A percentile compares a stretch with the other conserved stretches of the same genome.
Conservation (phyloP, 2,329 filamentous ascomycete genomes). For the Drechslerella stenobrocha region DNA sequence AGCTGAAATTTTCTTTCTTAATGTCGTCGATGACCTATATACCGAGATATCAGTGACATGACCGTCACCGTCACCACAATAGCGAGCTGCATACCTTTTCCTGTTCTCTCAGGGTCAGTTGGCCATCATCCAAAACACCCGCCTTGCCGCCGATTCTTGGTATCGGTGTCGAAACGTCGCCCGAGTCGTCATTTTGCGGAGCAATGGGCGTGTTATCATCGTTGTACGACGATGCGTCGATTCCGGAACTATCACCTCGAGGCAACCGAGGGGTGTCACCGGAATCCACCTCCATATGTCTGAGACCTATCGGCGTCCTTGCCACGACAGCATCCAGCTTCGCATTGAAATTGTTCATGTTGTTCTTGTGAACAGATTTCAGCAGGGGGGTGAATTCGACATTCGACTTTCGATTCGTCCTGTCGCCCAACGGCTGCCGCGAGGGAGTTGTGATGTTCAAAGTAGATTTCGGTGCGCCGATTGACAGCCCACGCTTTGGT, state of each 20-base stretch:
- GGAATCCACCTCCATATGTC: conserved; percentile 64
- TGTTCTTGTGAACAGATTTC: conserved; percentile 72
- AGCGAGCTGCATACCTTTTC: conserved; percentile 68
- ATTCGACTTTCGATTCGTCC: conserved; percentile 34
- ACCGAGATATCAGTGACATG: conserved; percentile 7
- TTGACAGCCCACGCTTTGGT: conserved; percentile 25
- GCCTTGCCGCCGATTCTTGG: conserved; percentile 67
- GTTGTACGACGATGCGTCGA: conserved; percentile 65
- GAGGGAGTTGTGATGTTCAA: conserved; percentile 44
- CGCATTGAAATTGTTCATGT: conserved; percentile 66
- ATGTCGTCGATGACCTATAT: conserved; percentile 78
- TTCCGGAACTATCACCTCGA: conserved; percentile 69
- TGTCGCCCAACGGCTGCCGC: conserved; percentile 28
- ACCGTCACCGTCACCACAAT: conserved; percentile 7
- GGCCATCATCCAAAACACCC: conserved; percentile 77
- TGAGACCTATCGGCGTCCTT: conserved; percentile 71
- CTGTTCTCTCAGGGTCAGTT: conserved; percentile 88
- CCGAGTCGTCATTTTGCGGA: conserved; percentile 71
- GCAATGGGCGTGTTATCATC: conserved; percentile 73
- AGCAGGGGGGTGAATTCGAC: conserved; percentile 89
- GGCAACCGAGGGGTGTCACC: conserved; percentile 73
- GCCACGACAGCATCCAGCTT: conserved; percentile 64
- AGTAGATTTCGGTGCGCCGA: conserved; percentile 32
- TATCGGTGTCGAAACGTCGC: conserved; percentile 79
- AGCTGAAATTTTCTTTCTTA: conserved; percentile 95